Evolutionary conservation across 2,329 filamentous ascomycete species (phyloP).

Genomic region (Diaporthe eres): DNA sequence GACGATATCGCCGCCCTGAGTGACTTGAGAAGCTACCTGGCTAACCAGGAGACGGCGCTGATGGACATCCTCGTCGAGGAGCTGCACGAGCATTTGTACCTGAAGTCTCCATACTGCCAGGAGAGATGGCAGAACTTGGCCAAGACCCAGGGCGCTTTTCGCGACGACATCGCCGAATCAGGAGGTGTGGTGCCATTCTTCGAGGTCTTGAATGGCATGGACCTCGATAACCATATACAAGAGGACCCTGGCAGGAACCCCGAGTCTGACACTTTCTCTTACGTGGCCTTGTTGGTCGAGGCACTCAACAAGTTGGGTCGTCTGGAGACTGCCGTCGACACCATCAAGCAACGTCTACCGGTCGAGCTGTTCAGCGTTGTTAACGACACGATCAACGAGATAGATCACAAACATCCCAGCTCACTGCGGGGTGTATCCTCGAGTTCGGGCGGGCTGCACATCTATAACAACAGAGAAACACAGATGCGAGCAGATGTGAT

Average conservation of each 20-base stretch:
- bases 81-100: constrained; percentile 94
- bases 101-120: constrained; percentile 98
- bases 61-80: constrained; percentile 98
- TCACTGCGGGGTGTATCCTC: constrained; percentile 73
- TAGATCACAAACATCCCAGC: constrained; percentile 93
- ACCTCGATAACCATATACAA: constrained; percentile 73
- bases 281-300: constrained; percentile 89
- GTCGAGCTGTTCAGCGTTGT: constrained; percentile 95
- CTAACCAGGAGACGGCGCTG: constrained; percentile 91
- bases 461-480: constrained; percentile 78
- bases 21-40: constrained; percentile 88
- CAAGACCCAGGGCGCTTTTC: constrained; percentile 71
- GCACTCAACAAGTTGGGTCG: constrained; percentile 90
- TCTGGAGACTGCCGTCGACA: constrained; percentile 88
- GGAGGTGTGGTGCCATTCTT: constrained; percentile 69
- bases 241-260: constrained; percentile 95
- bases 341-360: constrained; percentile 91
- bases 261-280: constrained; percentile 95
- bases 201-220: constrained; percentile 71
- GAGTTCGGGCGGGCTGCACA: constrained; percentile 69
- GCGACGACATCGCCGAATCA: constrained; percentile 63
- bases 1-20: constrained; percentile 91
- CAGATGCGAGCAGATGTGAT: constrained; percentile 87
- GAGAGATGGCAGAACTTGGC: constrained; percentile 92
- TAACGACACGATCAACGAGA: constrained; percentile 93